Base-by-base conservation (phyloP, 345 rosid species). In the Eucalyptus cladocalyx region DNA sequence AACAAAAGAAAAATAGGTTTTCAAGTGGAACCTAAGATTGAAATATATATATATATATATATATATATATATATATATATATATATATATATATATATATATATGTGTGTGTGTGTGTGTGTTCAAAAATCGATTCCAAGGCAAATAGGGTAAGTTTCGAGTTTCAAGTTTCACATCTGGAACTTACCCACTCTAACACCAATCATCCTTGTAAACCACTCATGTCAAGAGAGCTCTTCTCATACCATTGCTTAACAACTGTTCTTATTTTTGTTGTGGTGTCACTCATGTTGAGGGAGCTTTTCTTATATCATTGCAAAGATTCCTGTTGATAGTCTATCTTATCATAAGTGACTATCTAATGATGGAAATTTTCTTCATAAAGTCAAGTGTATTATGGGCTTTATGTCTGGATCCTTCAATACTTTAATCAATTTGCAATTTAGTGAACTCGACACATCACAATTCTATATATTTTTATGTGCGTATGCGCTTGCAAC, bases 31-130 rank as follows among this genome's bases (percentile, higher is more conserved):
- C 14, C 30, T 9, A 1, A 56, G 9, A 56, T 1, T 10, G 6
- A 5, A 56, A n/a, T n/a, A n/a, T n/a, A n/a, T n/a, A n/a, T n/a
- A n/a, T n/a, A n/a, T n/a, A n/a, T n/a, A n/a, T n/a, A n/a, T n/a
- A n/a, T n/a, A n/a, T n/a, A n/a, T n/a, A n/a, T n/a, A n/a, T n/a
- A n/a, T n/a, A n/a, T n/a, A n/a, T n/a, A n/a, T n/a, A n/a, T n/a
- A n/a, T n/a, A n/a, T n/a, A n/a, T n/a, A n/a, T n/a, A n/a, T n/a
- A n/a, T n/a, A 56, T 24, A 5, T 9, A 24, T 4, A 54, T n/a
- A n/a, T n/a, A n/a, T 21, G 21, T 4, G 0, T 14, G 4, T 4
- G 5, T 18, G 2, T 53, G 3, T 9, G 2, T 24, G 10, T 21
- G 5, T 56, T 10, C 30, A 24, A 56, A 56, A 56, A 56, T 56